A percentile compares a stretch with the other conserved stretches of the same genome.
phyloP scores from a whole-genome alignment of 495 filamentous ascomycete species.

The Penicillium simplicissimum region DNA sequence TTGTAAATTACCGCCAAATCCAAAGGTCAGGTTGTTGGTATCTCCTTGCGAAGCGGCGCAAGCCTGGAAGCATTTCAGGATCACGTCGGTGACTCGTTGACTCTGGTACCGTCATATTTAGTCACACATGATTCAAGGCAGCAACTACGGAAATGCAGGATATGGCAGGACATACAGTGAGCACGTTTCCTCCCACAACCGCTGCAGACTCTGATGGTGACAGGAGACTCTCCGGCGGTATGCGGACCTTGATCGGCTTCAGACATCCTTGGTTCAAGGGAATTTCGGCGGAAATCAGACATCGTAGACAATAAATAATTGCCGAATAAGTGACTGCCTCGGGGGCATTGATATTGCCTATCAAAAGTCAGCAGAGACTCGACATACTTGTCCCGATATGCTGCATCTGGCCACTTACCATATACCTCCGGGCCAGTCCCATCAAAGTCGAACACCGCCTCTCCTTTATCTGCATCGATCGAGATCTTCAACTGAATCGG shows the following conservation, averaged over 20 bases:
- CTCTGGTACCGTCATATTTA: slow-evolving; percentile 8
- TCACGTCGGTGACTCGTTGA: slow-evolving; percentile 88
- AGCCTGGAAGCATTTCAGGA: slow-evolving; percentile 80
- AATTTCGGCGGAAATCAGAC: slow-evolving; percentile 86
- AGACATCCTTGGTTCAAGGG: slow-evolving; percentile 95
- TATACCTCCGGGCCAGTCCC: slow-evolving; percentile 86
- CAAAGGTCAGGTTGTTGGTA: slow-evolving; percentile 71
- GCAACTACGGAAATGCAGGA: not conserved
- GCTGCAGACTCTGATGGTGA: slow-evolving; percentile 77
- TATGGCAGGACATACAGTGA: slow-evolving; percentile 50
- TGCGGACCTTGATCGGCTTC: slow-evolving; percentile 75
- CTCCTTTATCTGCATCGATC: slow-evolving; percentile 78
- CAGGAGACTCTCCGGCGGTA: slow-evolving; percentile 76
- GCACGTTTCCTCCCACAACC: slow-evolving; percentile 87
- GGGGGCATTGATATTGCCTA: slow-evolving; percentile 90
- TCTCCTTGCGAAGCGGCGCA: slow-evolving; percentile 86
- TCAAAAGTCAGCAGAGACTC: slow-evolving; percentile 6
- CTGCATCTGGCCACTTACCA: slow-evolving; percentile 33
- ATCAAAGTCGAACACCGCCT: slow-evolving; percentile 86
- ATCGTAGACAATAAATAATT: slow-evolving; percentile 91
- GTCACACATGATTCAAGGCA: not conserved
- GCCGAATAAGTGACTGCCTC: slow-evolving; percentile 88
- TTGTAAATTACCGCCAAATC: slow-evolving; percentile 37
- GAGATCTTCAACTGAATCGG: slow-evolving; percentile 82
- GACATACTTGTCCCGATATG: not conserved